These are phyloP conservation scores for Trifolium fragiferum DNA, from an alignment of 306 rosid species.

Conservation along the genomic window DNA sequence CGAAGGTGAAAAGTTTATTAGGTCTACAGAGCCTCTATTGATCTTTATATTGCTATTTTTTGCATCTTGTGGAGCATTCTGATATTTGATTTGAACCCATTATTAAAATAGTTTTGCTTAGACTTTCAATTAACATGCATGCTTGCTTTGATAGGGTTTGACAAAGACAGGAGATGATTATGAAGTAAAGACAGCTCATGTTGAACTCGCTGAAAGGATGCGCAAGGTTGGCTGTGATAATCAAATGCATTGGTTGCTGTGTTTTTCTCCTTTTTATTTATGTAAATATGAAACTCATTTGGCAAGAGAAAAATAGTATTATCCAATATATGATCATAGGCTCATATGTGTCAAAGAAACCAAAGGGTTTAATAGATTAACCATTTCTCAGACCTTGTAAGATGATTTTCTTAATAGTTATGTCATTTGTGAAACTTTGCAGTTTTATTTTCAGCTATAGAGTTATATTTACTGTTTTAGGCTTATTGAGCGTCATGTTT, in stretches of 20 bases:
- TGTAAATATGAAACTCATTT: constrained; percentile 11
- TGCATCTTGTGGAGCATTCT: constrained; percentile 29
- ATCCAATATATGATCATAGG: constrained; percentile 11
- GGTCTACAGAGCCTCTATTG: constrained; percentile 12
- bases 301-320: constrained; percentile 6
- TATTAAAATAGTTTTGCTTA: constrained; percentile 22
- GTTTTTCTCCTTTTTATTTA: constrained; percentile 1
- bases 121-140: constrained; percentile 16
- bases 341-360: constrained; percentile 1
- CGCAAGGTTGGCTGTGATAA: constrained; percentile 77
- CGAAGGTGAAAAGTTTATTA: constrained; percentile 66
- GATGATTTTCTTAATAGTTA: background rate
- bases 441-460: constrained; percentile 6
- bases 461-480: constrained; percentile 23
- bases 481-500: constrained; percentile 18
- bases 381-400: background rate
- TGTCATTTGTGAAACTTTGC: constrained; percentile 31
- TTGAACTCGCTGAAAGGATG: constrained; percentile 99
- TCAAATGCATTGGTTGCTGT: constrained; percentile 28
- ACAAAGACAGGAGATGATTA: constrained; percentile 98
- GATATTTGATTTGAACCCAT: constrained; percentile 21
- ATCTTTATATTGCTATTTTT: constrained; percentile 23
- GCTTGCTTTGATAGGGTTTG: constrained; percentile 69
- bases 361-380: background rate
- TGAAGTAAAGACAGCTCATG: constrained; percentile 96